Evolutionary conservation across 495 filamentous ascomycete genomes (phyloP).

Genomic region (Saxispiralis lemnorum): DNA sequence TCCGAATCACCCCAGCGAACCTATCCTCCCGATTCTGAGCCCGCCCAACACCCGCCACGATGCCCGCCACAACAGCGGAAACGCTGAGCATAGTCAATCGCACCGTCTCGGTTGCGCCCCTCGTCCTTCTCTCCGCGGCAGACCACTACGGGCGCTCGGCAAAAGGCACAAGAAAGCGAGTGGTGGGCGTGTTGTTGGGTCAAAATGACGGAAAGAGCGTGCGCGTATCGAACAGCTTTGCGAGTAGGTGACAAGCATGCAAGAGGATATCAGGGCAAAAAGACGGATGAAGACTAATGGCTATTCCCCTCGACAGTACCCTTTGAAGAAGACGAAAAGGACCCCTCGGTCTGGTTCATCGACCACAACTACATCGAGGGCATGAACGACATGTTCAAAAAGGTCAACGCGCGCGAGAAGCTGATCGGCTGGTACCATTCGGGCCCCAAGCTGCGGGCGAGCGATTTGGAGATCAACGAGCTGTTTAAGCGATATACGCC

Average conservation of each 20-base stretch:
- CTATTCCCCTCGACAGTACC: constrained; percentile 44
- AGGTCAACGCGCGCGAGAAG: constrained; percentile 97
- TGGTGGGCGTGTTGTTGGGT: constrained; percentile 85
- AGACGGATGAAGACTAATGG: neutral
- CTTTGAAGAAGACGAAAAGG: constrained; percentile 96
- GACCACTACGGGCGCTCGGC: constrained; percentile 93
- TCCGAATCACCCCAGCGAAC: neutral
- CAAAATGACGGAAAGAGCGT: constrained; percentile 92
- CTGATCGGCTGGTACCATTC: constrained; percentile 99
- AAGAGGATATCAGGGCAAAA: neutral
- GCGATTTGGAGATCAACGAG: constrained; percentile 98
- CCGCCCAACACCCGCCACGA: constrained; percentile 24
- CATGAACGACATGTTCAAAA: constrained; percentile 99
- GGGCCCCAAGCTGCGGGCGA: constrained; percentile 87
- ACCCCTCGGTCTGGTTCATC: constrained; percentile 96
- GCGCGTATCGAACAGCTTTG: constrained; percentile 96
- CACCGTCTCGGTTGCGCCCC: constrained; percentile 89
- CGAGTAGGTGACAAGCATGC: constrained; percentile 40
- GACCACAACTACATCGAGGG: constrained; percentile 99
- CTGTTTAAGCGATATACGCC: constrained; percentile 98
- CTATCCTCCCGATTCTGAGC: neutral
- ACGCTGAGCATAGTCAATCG: constrained; percentile 79
- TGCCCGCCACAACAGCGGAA: constrained; percentile 91
- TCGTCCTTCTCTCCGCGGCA: constrained; percentile 93
- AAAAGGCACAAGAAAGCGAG: constrained; percentile 78